Evolutionary conservation across 1,139 yeast genomes (phyloP).

Genomic region (Geotrichum phurueaensis): DNA sequence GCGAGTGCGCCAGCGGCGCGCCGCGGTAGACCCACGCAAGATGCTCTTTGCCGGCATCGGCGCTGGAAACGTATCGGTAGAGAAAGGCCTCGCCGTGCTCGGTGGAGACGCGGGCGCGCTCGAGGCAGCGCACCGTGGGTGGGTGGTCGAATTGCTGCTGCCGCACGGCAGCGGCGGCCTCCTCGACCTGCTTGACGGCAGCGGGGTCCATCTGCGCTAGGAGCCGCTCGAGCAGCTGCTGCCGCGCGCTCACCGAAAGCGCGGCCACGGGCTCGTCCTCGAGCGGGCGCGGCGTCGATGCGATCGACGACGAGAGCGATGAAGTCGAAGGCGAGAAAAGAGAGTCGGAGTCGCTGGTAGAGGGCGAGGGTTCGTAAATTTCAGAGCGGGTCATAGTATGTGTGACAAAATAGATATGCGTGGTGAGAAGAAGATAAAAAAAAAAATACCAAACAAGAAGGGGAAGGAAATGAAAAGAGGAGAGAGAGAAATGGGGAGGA

Average conservation of each 20-base stretch:
- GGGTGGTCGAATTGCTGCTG: conserved; percentile 33
- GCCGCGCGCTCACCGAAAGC: neutral
- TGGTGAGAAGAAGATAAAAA: neutral
- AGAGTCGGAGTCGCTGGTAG: neutral
- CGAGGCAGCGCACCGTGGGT: conserved; percentile 81
- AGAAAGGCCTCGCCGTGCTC: conserved; percentile 87
- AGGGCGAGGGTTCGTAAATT: neutral
- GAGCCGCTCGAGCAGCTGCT: conserved; percentile 8
- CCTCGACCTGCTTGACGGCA: conserved; percentile 8
- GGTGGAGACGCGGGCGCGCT: conserved; percentile 88
- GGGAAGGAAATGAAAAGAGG: conserved; percentile 5
- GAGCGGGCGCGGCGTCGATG: conserved; percentile 1
- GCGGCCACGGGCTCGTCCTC: neutral
- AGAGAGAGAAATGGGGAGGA: neutral
- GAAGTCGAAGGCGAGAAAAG: neutral
- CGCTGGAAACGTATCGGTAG: conserved; percentile 78
- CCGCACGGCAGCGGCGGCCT: conserved; percentile 5
- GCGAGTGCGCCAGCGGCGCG: conserved; percentile 68
- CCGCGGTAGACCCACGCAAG: conserved; percentile 96
- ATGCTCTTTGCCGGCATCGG: conserved; percentile 81
- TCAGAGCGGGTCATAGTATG: neutral
- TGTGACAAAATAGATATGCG: neutral
- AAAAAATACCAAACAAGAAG: neutral
- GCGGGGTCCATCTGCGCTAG: conserved; percentile 9
- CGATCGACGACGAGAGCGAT: neutral